phyloP scores from a whole-genome alignment of 768 basidiomycete species.

The Trametopsis cervina region DNA sequence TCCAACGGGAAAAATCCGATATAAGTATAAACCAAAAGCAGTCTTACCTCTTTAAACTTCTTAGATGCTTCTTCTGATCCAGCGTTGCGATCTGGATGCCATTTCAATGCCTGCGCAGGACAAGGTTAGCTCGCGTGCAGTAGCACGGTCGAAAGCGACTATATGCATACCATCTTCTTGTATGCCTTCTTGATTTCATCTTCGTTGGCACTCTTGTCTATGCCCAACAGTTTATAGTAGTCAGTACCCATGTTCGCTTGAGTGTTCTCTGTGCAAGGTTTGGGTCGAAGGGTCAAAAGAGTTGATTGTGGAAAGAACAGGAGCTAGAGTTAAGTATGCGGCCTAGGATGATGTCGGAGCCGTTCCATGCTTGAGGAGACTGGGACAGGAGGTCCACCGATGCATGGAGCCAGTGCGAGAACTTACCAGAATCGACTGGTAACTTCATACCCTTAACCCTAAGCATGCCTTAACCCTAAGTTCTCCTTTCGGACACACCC shows the following conservation, averaged over 20 bases:
- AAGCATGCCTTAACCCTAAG: no score
- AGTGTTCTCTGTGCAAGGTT: not conserved
- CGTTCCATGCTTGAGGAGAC: not conserved
- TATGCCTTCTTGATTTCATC: conserved; percentile 92
- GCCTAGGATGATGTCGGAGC: conserved; percentile 2
- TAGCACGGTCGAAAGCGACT: not conserved
- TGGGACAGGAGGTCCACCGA: conserved; percentile 2
- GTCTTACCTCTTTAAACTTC: conserved; percentile 85
- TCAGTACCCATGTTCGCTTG: conserved; percentile 63
- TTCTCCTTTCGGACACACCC: not conserved
- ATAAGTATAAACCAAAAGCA: no score
- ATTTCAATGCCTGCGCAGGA: conserved; percentile 65
- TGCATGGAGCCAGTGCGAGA: conserved; percentile 19
- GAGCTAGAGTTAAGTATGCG: conserved; percentile 10
- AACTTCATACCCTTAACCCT: not conserved
- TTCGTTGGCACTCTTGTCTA: conserved; percentile 65
- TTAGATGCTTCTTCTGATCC: conserved; percentile 80
- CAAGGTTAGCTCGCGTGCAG: conserved; percentile 1
- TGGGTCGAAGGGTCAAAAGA: not conserved
- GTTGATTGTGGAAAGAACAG: not conserved
- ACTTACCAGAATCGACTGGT: conserved; percentile 27
- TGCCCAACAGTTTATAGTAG: conserved; percentile 82
- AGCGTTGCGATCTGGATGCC: conserved; percentile 90
- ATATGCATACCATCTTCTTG: conserved; percentile 74
- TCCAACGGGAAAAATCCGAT: no score